Evolutionary conservation across 179 eudicot species (phyloP).

Genomic region (Spergularia azorica): DNA sequence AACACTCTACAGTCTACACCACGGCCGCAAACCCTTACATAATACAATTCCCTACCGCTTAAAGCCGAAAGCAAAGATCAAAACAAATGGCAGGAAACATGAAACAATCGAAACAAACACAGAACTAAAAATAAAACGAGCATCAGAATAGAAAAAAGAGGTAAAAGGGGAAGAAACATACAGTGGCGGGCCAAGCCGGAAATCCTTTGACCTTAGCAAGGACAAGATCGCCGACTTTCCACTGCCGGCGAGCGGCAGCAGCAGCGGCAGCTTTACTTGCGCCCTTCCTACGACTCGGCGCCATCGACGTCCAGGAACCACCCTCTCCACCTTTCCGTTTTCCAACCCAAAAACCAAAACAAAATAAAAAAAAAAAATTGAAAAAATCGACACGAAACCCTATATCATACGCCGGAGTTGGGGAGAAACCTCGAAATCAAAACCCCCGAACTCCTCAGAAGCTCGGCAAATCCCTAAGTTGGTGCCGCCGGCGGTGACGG

Average conservation of each 20-base stretch:
- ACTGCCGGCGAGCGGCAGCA: slow-evolving; percentile 70
- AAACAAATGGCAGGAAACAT: neutral
- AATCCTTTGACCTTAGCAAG: slow-evolving; percentile 97
- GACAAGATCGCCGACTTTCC: slow-evolving; percentile 96
- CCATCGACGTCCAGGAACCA: slow-evolving; percentile 43
- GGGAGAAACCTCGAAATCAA: slow-evolving; percentile 8
- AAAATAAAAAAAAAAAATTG: neutral
- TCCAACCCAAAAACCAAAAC: neutral
- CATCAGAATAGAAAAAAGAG: neutral
- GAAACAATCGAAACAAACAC: neutral
- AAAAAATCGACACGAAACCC: neutral
- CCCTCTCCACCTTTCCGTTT: neutral
- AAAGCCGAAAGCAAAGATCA: neutral
- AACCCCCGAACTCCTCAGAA: neutral
- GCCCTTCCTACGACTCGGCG: slow-evolving; percentile 73
- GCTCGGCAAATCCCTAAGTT: neutral
- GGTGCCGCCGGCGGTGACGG: neutral
- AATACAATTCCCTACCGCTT: too few species aligned
- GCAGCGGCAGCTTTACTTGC: slow-evolving; percentile 70
- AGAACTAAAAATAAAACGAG: neutral
- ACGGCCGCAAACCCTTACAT: neutral
- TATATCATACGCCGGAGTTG: slow-evolving; percentile 19
- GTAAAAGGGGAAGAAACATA: slow-evolving; percentile 27
- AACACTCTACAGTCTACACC: neutral
- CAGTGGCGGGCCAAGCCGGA: slow-evolving; percentile 99